Evolutionary conservation across 2,329 filamentous ascomycete genomes (phyloP).

Genomic region (Scortechinia acanthostroma): DNA sequence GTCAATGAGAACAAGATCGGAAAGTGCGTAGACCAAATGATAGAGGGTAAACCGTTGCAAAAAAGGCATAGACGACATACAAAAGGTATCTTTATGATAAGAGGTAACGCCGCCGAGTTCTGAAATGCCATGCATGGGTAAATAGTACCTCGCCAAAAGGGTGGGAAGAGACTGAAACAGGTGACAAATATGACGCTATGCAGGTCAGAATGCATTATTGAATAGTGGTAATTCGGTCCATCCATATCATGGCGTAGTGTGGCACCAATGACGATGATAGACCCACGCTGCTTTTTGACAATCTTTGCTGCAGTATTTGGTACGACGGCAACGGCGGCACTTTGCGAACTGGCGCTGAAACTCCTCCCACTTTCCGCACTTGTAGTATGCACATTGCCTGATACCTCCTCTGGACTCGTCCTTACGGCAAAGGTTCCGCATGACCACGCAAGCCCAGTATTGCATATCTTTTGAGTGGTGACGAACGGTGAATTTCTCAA

Average conservation of each 20-base stretch:
- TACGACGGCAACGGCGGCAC: slow-evolving; percentile 88
- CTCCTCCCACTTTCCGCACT: slow-evolving; percentile 98
- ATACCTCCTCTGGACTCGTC: slow-evolving; percentile 92
- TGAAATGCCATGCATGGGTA: slow-evolving; percentile 1
- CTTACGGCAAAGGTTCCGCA: slow-evolving; percentile 97
- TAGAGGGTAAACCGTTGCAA: too few relatives aligned
- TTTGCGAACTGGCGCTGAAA: slow-evolving; percentile 95
- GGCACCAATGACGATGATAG: slow-evolving; percentile 93
- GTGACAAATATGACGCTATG: slow-evolving; percentile 2
- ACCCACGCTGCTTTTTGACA: slow-evolving; percentile 99
- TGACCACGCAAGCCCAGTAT: slow-evolving; percentile 98
- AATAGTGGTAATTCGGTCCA: background rate
- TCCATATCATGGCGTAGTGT: slow-evolving; percentile 1
- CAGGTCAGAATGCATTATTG: background rate
- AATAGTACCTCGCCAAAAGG: background rate
- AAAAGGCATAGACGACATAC: background rate
- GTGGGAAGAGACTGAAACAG: background rate
- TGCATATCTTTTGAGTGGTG: slow-evolving; percentile 97
- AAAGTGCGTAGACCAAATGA: too few relatives aligned
- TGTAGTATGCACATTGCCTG: slow-evolving; percentile 92
- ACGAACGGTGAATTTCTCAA: slow-evolving; percentile 95
- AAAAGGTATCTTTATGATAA: slow-evolving; percentile 1
- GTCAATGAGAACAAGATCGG: too few relatives aligned
- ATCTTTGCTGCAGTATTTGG: slow-evolving; percentile 99
- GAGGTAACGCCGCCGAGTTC: background rate